These are phyloP conservation scores for Mycena venus DNA, from an alignment of 768 basidiomycete species.

Conservation along the genomic window DNA sequence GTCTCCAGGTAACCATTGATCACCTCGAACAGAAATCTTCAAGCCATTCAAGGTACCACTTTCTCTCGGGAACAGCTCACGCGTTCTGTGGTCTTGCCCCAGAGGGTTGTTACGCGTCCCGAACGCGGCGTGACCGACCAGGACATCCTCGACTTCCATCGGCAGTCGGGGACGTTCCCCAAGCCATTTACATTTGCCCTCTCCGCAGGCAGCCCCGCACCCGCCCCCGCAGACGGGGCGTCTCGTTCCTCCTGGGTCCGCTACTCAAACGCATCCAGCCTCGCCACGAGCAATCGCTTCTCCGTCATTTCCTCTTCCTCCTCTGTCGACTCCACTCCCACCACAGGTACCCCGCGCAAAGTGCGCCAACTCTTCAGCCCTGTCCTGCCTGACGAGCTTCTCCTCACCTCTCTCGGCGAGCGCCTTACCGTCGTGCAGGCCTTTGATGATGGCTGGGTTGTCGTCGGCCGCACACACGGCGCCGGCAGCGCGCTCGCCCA, in stretches of 20 bases:
- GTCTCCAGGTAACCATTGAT: not conserved
- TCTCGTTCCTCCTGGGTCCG: conserved; percentile 44
- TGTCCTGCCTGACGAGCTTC: conserved; percentile 81
- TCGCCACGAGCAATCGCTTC: conserved; percentile 47
- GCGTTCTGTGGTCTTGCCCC: conserved; percentile 65
- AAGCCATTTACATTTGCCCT: conserved; percentile 59
- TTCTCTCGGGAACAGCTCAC: conserved; percentile 61
- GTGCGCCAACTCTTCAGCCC: conserved; percentile 77
- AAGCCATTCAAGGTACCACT: conserved; percentile 24
- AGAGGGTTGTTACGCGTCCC: conserved; percentile 56
- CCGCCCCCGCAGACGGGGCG: conserved; percentile 38
- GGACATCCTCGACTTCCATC: conserved; percentile 60
- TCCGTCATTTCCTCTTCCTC: conserved; percentile 55
- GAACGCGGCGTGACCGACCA: conserved; percentile 47
- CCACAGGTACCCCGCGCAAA: conserved; percentile 58
- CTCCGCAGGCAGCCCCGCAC: conserved; percentile 37
- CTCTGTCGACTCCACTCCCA: conserved; percentile 48
- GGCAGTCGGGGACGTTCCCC: conserved; percentile 56
- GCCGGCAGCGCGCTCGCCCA: conserved; percentile 51
- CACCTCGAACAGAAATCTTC: conserved; percentile 7
- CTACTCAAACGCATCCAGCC: conserved; percentile 45
- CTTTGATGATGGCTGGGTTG: conserved; percentile 87
- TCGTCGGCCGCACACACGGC: conserved; percentile 65
- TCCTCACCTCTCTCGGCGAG: conserved; percentile 67
- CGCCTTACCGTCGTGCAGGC: conserved; percentile 71